Evolutionary conservation across 75 land plant species (phyloP), one percentile per base, ranked within the genome.

Genomic region (Picea sitchensis): DNA sequence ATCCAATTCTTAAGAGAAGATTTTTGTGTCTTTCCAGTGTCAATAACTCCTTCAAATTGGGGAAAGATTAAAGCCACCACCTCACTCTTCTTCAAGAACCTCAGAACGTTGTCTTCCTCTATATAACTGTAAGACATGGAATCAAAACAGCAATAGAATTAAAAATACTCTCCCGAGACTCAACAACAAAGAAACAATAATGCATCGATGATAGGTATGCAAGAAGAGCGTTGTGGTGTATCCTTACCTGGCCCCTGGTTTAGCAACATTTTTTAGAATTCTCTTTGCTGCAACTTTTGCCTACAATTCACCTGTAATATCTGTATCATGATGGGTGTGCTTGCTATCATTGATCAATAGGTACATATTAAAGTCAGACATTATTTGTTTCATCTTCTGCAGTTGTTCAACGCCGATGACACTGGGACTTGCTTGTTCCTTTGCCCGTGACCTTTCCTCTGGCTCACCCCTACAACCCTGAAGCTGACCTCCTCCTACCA

Each of bases 231-330:
- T 11, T 32, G 14, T 4, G 75, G n/a, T 20, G 32, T 17, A 51
- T 78, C 34, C 72, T 87, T 63, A 87, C 89, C 79, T 82, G 78
- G 68, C 30, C 14, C 77, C 77, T 57, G 77, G 82, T 59, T 81
- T 85, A 41, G 88, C 86, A 14, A 83, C 88, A 81, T 86, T 86
- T 79, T 65, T 77, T 63, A 89, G 82, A 14, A 89, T 84, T 41
- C 26, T 41, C n/a, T 77, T 38, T 1, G 86, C 90, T 14, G 74
- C 56, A 4, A 51, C 63, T 61, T 75, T 86, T 60, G 88, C 90
- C 58, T 89, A 79, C 82, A 73, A 61, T 58, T 89, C 90, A 77
- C 86, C 82, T 6, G 69, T 76, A 47, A 84, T 84, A 78, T 82
- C 82, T 21, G 64, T 63, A 30, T 83, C 67, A 8, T 58, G 61